A percentile compares a stretch with the other conserved stretches of the same genome.
phyloP scores from a whole-genome alignment of 176 grass and related monocot species.

The Cenchrus americanus region DNA sequence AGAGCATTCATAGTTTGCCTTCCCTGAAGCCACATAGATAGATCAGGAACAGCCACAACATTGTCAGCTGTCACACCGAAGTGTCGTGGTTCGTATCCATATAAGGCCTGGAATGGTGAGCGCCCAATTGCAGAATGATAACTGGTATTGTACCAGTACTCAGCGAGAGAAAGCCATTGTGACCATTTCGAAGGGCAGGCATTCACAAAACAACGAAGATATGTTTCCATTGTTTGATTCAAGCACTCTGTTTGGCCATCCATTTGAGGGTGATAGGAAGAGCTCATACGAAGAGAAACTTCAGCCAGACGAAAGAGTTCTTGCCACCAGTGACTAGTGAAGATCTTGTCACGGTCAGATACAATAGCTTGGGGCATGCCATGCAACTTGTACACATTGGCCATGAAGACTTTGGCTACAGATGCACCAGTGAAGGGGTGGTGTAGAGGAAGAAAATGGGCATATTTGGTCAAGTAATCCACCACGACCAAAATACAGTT shows the following conservation, averaged over 20 bases:
- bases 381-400: background rate
- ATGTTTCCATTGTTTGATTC: background rate
- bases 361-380: background rate
- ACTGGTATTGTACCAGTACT: background rate
- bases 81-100: background rate
- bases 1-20: background rate
- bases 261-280: background rate
- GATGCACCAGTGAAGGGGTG: background rate
- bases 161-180: background rate
- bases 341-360: background rate
- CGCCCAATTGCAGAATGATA: background rate
- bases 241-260: background rate
- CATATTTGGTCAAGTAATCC: background rate
- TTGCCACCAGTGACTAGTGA: background rate
- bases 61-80: background rate
- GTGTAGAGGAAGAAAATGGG: background rate
- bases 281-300: background rate
- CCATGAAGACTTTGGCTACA: background rate
- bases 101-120: background rate
- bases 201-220: background rate
- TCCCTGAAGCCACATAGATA: background rate
- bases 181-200: background rate
- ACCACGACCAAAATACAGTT: background rate
- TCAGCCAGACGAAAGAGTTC: background rate
- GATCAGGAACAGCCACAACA: background rate